phyloP scores from a whole-genome alignment of 805 yeast genomes.

The Hanseniaspora thailandica region DNA sequence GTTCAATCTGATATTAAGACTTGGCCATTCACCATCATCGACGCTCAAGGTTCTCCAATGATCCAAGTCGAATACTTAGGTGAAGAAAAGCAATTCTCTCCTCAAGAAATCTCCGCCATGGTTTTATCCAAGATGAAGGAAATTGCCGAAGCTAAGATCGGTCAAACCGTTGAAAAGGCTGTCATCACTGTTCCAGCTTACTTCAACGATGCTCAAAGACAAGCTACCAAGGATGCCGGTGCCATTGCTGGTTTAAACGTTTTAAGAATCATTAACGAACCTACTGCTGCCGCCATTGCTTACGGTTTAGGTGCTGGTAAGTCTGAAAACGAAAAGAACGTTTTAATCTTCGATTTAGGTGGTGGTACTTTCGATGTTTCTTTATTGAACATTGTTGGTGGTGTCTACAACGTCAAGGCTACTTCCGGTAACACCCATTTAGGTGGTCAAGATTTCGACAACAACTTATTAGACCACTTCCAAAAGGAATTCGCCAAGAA shows the following conservation, averaged over 20 bases:
- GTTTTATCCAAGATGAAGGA: constrained; percentile 73
- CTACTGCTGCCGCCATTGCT: constrained; percentile 97
- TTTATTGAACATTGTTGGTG: constrained; percentile 82
- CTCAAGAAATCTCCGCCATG: constrained; percentile 68
- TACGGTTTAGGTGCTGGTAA: constrained; percentile 93
- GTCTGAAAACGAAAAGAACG: constrained; percentile 71
- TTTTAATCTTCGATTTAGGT: constrained; percentile 89
- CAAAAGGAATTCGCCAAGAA: constrained; percentile 90
- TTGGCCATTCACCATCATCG: constrained; percentile 69
- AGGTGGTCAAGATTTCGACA: constrained; percentile 99
- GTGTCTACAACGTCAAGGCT: constrained; percentile 93
- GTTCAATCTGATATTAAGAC: constrained; percentile 86
- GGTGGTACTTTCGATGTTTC: constrained; percentile 99
- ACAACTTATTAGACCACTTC: constrained; percentile 88
- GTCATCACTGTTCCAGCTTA: constrained; percentile 72
- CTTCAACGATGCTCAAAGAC: constrained; percentile 71
- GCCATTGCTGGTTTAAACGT: constrained; percentile 69
- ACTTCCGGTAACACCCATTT: constrained; percentile 99
- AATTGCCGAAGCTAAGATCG: constrained; percentile 67
- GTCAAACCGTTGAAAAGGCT: constrained; percentile 59
- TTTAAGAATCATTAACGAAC: constrained; percentile 66
- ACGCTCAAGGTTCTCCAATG: constrained; percentile 55
- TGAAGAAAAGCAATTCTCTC: constrained; percentile 58
- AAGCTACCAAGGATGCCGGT: constrained; percentile 76
- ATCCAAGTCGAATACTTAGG: constrained; percentile 60